Base-by-base conservation (phyloP, 768 basidiomycete species). In the Trametes coccinea region DNA sequence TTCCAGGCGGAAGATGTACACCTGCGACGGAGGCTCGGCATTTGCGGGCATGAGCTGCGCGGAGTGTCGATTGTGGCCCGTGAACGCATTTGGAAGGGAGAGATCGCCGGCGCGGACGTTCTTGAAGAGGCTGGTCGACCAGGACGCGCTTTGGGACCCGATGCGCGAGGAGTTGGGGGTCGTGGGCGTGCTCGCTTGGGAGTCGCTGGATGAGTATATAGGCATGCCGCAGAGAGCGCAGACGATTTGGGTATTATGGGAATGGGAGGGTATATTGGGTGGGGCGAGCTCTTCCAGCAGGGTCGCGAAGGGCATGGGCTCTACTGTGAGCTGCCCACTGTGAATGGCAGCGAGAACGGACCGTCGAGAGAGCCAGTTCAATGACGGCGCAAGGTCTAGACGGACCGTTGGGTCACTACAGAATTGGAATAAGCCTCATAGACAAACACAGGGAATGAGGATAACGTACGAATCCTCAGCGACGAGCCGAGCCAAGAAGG, bases 331-430 rank as follows among this genome's bases (percentile, higher is more conserved):
- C 70, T 95, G 90, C 0, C 93, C 93, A 8, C 82, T 84, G 65
- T 98, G 86, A 60, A 99, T 91, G 5, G 96, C 96, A 29, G 85
- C 76, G 3, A 88, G 80, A 27, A 98, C 89, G 4, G 87, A 87
- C 31, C 94, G 86, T 30, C 95, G 84, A 14, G 90, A 89, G n/a
- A 98, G 80, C 92, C 93, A 98, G 69, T 92, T 95, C 37, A 99
- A 78, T 11, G 94, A 92, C 0, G 95, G 93, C 0, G 97, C 95
- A n/a, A 92, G 78, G 70, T 98, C 97, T 16, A 99, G 82, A 8
- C 97, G 88, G 33, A 97, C 78, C 0, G 95, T 93, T 0, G 96
- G 93, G 67, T 99, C 96, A 27, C 95, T 93, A 4, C 34, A 37
- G 11, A 60, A 55, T 41, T 2, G n/a, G 46, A 44, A 44, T 48